These are phyloP conservation scores for Allodekkera sacchari DNA, from an alignment of 805 yeast genomes.

Conservation along the genomic window DNA sequence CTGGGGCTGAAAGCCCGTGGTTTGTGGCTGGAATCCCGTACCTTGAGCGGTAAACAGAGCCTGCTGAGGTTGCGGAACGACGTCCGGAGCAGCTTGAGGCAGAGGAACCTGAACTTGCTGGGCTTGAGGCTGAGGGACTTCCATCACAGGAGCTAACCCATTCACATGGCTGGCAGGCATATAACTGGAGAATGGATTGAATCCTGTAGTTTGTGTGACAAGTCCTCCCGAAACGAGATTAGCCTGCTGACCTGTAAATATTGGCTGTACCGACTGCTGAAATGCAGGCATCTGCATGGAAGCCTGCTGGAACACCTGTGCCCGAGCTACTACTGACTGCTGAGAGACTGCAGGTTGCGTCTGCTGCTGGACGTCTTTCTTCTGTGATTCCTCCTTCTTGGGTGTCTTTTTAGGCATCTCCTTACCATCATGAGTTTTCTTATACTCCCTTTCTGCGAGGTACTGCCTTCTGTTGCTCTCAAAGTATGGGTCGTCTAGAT, in stretches of 20 bases:
- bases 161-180: background rate
- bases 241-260: background rate
- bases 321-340: conserved; percentile 3
- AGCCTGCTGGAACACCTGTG: too few species aligned
- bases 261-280: conserved; percentile 3
- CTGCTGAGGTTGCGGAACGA: conserved; percentile 7
- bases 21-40: conserved; percentile 6
- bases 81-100: conserved; percentile 6
- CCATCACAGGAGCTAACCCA: conserved; percentile 9
- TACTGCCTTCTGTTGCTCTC: conserved; percentile 74
- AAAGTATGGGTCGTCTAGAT: conserved; percentile 77
- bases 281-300: too few species aligned
- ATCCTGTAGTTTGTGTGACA: conserved; percentile 19
- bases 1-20: conserved; percentile 13
- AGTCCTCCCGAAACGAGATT: conserved; percentile 11
- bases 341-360: conserved; percentile 12
- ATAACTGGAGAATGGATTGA: conserved; percentile 17
- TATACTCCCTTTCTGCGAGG: conserved; percentile 52
- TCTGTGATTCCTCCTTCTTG: conserved; percentile 8
- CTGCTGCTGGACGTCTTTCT: conserved; percentile 12
- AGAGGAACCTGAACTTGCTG: conserved; percentile 6
- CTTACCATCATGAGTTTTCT: conserved; percentile 10
- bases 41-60: conserved; percentile 4
- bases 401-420: conserved; percentile 9
- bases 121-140: conserved; percentile 7